A percentile compares a stretch with the other conserved stretches of the same genome.
Conservation (phyloP, 768 basidiomycete species). For the Termitomyces bulborhizus region DNA sequence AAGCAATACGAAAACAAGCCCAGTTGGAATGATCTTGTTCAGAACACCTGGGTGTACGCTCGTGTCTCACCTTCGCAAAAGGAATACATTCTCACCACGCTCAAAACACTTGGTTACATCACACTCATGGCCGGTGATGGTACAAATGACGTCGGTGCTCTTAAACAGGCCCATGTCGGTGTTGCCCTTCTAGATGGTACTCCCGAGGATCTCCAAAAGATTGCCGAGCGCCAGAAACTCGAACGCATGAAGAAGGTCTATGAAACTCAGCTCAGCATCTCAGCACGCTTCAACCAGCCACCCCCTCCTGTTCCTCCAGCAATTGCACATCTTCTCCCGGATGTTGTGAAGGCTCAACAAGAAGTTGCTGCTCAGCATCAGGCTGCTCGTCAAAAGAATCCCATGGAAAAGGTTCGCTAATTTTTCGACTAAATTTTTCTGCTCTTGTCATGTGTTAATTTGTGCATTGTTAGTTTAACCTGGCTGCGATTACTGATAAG, state of each 20-base stretch:
- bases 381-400: slow-evolving; percentile 69
- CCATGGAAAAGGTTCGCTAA: slow-evolving; percentile 76
- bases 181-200: slow-evolving; percentile 46
- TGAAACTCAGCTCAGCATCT: slow-evolving; percentile 90
- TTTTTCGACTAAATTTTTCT: slow-evolving; percentile 2
- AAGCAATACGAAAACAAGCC: slow-evolving; percentile 73
- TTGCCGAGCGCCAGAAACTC: slow-evolving; percentile 21
- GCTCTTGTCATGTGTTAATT: not conserved
- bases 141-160: slow-evolving; percentile 96
- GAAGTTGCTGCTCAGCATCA: slow-evolving; percentile 57
- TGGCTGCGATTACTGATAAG: slow-evolving; percentile 73
- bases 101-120: slow-evolving; percentile 83
- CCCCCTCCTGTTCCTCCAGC: slow-evolving; percentile 91
- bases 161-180: slow-evolving; percentile 97
- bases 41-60: slow-evolving; percentile 97
- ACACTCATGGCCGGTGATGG: slow-evolving; percentile 99
- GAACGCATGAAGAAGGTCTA: slow-evolving; percentile 90
- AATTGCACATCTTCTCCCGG: slow-evolving; percentile 83
- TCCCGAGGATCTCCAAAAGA: slow-evolving; percentile 9
- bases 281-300: slow-evolving; percentile 83
- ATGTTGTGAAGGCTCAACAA: slow-evolving; percentile 87
- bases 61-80: slow-evolving; percentile 96
- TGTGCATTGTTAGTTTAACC: slow-evolving; percentile 51
- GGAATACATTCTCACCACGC: slow-evolving; percentile 87
- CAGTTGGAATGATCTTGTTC: slow-evolving; percentile 77